Conservation (phyloP, 352 stramenopile species). For the Pythium utonaiense region DNA sequence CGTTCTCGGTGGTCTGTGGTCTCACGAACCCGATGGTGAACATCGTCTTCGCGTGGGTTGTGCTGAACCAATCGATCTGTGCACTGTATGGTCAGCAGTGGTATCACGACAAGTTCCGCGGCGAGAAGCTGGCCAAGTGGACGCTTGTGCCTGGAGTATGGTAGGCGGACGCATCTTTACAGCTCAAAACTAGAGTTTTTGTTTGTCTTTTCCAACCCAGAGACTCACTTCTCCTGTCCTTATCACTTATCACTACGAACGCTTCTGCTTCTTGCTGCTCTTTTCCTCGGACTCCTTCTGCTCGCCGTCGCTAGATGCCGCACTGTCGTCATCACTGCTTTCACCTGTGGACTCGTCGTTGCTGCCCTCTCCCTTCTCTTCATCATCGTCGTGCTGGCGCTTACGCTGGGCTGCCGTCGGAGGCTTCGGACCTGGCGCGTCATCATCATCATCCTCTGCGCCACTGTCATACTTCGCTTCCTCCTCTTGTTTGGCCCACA, state of each 20-base stretch:
- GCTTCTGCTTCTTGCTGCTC: slow-evolving; percentile 26
- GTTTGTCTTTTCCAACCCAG: too few relatives aligned
- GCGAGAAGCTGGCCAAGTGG: slow-evolving; percentile 21
- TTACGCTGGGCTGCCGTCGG: slow-evolving; percentile 20
- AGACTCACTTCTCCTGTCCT: too few relatives aligned
- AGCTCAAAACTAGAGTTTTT: too few relatives aligned
- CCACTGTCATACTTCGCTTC: slow-evolving; percentile 51
- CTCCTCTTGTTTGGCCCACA: slow-evolving; percentile 68
- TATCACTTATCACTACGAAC: slow-evolving; percentile 1
- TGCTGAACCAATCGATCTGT: slow-evolving; percentile 60
- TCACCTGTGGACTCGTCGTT: slow-evolving; percentile 14
- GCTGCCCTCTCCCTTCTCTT: slow-evolving; percentile 2
- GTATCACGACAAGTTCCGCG: slow-evolving; percentile 59
- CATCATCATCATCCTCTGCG: slow-evolving; percentile 36
- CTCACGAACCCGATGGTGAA: slow-evolving; percentile 39
- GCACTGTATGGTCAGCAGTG: slow-evolving; percentile 51
- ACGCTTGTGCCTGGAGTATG: slow-evolving; percentile 26
- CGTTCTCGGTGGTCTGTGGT: slow-evolving; percentile 40
- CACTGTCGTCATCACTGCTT: slow-evolving; percentile 13
- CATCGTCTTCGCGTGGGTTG: slow-evolving; percentile 50
- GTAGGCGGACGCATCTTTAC: too few relatives aligned
- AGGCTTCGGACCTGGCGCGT: slow-evolving; percentile 32
- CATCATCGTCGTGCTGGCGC: slow-evolving; percentile 18
- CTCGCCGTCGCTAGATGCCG: slow-evolving; percentile 13
- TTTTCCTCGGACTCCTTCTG: slow-evolving; percentile 20